Percentiles rank a stretch among this genome's conserved stretches.
These are phyloP conservation scores for Theobroma grandiflorum DNA, from an alignment of 441 rosid species.

Conservation along the genomic window DNA sequence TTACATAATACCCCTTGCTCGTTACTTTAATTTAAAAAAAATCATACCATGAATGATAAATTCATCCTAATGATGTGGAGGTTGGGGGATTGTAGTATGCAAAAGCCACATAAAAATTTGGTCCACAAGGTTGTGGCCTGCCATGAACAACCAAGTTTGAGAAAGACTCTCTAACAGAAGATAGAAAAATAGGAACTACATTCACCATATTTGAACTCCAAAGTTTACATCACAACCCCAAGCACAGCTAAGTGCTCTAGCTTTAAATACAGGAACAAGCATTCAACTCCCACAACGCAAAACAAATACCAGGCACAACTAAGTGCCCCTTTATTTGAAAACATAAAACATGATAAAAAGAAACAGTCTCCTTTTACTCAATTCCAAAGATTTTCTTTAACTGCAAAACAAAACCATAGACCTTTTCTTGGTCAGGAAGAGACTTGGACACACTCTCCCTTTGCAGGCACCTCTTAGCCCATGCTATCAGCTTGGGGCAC, in stretches of 20 bases:
- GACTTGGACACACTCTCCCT: constrained; percentile 31
- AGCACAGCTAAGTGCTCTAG: not conserved
- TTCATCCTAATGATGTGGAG: no score
- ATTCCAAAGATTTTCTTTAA: constrained; percentile 3
- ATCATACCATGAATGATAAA: no score
- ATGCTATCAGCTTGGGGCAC: constrained; percentile 30
- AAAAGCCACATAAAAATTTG: no score
- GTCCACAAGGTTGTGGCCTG: no score
- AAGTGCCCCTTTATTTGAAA: not conserved
- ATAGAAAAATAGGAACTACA: no score
- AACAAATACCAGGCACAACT: not conserved
- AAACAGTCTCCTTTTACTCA: not conserved
- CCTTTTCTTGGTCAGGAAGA: constrained; percentile 15
- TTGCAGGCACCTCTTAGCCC: constrained; percentile 32
- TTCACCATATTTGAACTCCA: not conserved
- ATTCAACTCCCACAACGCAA: not conserved
- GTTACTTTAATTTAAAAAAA: no score
- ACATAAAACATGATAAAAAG: not conserved
- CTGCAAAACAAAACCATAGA: constrained; percentile 15
- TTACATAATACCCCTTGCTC: no score
- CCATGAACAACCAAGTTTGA: no score
- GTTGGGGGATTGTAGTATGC: no score
- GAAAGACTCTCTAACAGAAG: no score
- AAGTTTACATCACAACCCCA: not conserved
- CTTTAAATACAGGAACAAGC: not conserved